These are phyloP conservation scores for Ramaria sp. DNA, from an alignment of 768 basidiomycete species.

Conservation along the genomic window DNA sequence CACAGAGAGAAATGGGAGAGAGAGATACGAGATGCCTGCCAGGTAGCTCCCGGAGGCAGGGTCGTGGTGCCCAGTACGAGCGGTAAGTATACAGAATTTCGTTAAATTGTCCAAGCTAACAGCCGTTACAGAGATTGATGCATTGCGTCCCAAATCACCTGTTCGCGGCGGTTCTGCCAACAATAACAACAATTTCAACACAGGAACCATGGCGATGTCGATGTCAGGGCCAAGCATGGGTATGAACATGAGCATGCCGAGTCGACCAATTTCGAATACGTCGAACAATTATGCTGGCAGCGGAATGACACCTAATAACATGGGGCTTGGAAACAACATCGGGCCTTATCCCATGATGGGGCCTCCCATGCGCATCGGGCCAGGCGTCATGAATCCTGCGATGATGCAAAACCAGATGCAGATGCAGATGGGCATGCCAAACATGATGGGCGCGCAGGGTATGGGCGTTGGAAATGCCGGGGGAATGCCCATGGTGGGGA, in stretches of 20 bases:
- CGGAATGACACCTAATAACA: not conserved
- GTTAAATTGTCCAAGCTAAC: conserved; percentile 7
- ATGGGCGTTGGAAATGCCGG: conserved; percentile 1
- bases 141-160: conserved; percentile 78
- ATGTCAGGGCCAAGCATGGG: conserved; percentile 11
- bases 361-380: conserved; percentile 10
- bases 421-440: conserved; percentile 11
- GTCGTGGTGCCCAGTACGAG: conserved; percentile 58
- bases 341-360: conserved; percentile 6
- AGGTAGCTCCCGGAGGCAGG: conserved; percentile 38
- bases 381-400: conserved; percentile 6
- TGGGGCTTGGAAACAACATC: not conserved
- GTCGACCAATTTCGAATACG: conserved; percentile 16
- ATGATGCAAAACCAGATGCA: conserved; percentile 13
- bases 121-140: conserved; percentile 54
- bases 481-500: conserved; percentile 5
- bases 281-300: not conserved
- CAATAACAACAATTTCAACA: conserved; percentile 9
- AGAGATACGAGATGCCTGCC: conserved; percentile 31
- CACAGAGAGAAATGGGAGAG: conserved; percentile 51
- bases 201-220: conserved; percentile 1
- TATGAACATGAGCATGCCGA: conserved; percentile 12
- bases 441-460: not conserved
- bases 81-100: conserved; percentile 18
- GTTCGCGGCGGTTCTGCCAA: conserved; percentile 29